Base-by-base conservation (phyloP, 495 filamentous ascomycete species). In the Annulohypoxylon nitens region DNA sequence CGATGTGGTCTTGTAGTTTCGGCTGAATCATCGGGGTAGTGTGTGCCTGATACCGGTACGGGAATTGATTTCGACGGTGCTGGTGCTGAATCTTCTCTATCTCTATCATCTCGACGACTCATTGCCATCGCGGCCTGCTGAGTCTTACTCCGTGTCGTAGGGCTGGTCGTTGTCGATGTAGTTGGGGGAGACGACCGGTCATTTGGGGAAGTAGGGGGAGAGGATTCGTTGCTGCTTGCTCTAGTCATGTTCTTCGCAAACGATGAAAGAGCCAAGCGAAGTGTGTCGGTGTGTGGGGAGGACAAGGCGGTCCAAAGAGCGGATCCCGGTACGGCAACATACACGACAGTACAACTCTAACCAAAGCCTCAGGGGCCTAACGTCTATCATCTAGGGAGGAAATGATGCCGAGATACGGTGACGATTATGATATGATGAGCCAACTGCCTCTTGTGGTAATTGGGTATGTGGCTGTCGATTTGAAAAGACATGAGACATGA, bases 171-270 rank as follows among this genome's bases (percentile, higher is more conserved):
- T 25, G 30, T 25, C 26, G 62, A 16, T 63, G 57, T 54, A 30
- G 67, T 74, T 33, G 68, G 71, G 25, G 63, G 62, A 43, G 71
- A 69, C 16, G 65, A 62, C 34, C 74, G 61, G 34, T 54, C 70
- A 67, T 72, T 66, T 14, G 69, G 47, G 23, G 73, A 66, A 25
- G 69, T 41, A 43, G 73, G 60, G 26, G 69, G 48, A 55, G 74
- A 67, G 25, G 74, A 62, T 39, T 61, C 48, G 37, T 45, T 43
- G 53, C 66, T 67, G 43, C 45, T 34, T 62, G 47, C 41, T 30
- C 66, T 70, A 14, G 65, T 63, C 74, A 76, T 76, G 30, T 73
- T 70, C 61, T 70, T 72, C 65, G 66, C 69, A 73, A 73, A 73
- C 69, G 66, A 51, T 26, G 12, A 30, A 33, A 62, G 50, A 4